Percentiles rank a stretch among this genome's conserved stretches.
phyloP scores from a whole-genome alignment of 208 protist genomes.

The Wallacemonas rigidus region DNA sequence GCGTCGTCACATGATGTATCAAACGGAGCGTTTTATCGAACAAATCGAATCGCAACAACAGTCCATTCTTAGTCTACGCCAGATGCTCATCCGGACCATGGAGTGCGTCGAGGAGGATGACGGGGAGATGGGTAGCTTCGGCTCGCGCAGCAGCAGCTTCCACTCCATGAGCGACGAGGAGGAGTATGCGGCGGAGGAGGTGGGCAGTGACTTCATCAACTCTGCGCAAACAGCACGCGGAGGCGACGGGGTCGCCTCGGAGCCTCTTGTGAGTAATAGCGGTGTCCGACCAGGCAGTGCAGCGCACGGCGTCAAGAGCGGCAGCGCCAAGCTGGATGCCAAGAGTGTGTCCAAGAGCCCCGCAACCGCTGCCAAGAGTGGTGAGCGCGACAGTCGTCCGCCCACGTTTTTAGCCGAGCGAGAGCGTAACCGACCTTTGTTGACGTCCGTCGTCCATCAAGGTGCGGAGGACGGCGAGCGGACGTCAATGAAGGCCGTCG shows the following conservation, averaged over 20 bases:
- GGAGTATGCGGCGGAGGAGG: slow-evolving; percentile 16
- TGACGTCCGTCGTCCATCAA: slow-evolving; percentile 17
- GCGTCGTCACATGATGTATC: slow-evolving; percentile 53
- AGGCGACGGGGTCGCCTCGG: neutral
- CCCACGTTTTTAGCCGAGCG: slow-evolving; percentile 3
- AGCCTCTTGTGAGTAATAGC: neutral
- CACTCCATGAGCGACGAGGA: slow-evolving; percentile 25
- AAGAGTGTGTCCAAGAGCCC: neutral
- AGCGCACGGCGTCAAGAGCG: neutral
- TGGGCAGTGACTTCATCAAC: slow-evolving; percentile 1
- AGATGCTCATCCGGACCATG: slow-evolving; percentile 82
- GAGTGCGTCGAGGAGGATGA: slow-evolving; percentile 36
- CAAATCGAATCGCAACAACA: slow-evolving; percentile 87
- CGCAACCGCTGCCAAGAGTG: neutral
- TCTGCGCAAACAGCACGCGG: slow-evolving; percentile 4
- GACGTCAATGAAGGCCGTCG: neutral
- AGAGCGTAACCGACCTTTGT: slow-evolving; percentile 7
- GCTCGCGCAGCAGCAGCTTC: slow-evolving; percentile 11
- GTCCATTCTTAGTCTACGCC: slow-evolving; percentile 76
- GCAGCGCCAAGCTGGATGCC: neutral
- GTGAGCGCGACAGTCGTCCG: neutral
- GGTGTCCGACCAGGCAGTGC: neutral
- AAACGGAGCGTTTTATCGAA: slow-evolving; percentile 72
- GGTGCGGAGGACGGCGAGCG: neutral
- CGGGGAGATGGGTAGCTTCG: slow-evolving; percentile 11